Conservation (phyloP, 2,329 filamentous ascomycete genomes). For the Cytospora paraplurivora region DNA sequence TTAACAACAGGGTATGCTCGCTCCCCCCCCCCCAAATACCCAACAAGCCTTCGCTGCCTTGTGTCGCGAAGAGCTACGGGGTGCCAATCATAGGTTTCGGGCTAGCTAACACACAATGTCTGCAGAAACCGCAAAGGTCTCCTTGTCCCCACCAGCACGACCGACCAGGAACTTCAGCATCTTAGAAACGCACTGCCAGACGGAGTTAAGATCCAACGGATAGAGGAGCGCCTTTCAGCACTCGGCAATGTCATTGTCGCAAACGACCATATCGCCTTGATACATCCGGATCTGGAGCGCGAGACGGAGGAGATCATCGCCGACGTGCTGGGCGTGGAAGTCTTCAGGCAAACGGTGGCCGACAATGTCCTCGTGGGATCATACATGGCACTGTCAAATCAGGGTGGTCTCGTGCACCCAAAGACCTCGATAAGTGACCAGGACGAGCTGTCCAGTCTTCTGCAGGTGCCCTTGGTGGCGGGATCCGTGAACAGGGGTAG, state of each 20-base stretch:
- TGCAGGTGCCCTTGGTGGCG: slow-evolving; percentile 94
- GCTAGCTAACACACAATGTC: slow-evolving; percentile 25
- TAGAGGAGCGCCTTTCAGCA: slow-evolving; percentile 94
- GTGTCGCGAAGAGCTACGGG: not conserved
- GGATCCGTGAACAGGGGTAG: slow-evolving; percentile 92
- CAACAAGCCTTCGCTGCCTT: not conserved
- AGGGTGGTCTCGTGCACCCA: slow-evolving; percentile 94
- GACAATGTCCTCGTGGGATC: slow-evolving; percentile 95
- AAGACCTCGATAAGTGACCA: slow-evolving; percentile 98
- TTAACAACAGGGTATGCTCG: slow-evolving; percentile 80
- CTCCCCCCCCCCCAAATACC: not conserved
- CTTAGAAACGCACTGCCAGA: slow-evolving; percentile 94
- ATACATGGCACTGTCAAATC: slow-evolving; percentile 96
- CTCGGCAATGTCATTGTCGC: slow-evolving; percentile 95
- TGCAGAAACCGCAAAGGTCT: slow-evolving; percentile 90
- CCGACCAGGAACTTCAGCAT: slow-evolving; percentile 97
- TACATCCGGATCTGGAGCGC: slow-evolving; percentile 94
- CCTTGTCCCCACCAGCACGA: slow-evolving; percentile 91
- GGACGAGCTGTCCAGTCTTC: slow-evolving; percentile 89
- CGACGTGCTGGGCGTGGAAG: slow-evolving; percentile 86
- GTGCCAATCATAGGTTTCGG: not conserved
- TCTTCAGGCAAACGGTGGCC: slow-evolving; percentile 91
- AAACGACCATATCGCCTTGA: slow-evolving; percentile 95
- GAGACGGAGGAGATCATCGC: slow-evolving; percentile 99
- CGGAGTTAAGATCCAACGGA: slow-evolving; percentile 88